Base-by-base conservation (phyloP, 1,139 yeast genomes). In the Pichia inconspicua region DNA sequence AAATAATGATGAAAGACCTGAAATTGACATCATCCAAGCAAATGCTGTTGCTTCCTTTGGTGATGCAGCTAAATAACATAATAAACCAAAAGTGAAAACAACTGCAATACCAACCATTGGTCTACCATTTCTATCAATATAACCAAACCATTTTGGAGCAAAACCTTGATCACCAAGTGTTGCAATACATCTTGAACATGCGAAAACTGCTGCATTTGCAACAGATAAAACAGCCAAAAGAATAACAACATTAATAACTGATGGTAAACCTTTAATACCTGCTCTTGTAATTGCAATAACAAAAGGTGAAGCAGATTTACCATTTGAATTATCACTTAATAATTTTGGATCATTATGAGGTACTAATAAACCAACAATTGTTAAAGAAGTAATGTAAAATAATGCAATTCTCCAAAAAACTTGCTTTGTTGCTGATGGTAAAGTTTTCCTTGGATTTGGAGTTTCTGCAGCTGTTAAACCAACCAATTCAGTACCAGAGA, bases 391-490 rank as follows among this genome's bases (percentile, higher is more conserved):
- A 50, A 82, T 61, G 65, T 80, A 82, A 62, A 83, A 80, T 43
- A 81, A 65, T 17, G 77, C 57, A 48, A 82, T 77, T 67, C 89
- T 73, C 81, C 84, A 80, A 60, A 80, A 75, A 25, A 82, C 85
- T 57, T 80, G 86, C 62, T 80, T 81, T 52, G 78, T 75, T 25
- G 87, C 87, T 48, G 69, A 67, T 47, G 88, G 85, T 46, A 83
- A 70, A 4, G 83, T 70, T 58, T 70, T 72, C 60, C 82, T 70
- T 42, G 94, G 94, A 60, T 83, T 79, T 36, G 71, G 72, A 36
- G 92, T 77, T 66, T 86, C 95, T 14, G 90, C 86, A 15, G 94
- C 85, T 5, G 92, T 86, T 53, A 87, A 70, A 44, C 90, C 90
- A 45, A 82, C 84, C 62, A 83, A 72, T 66, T 85, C 94, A 48